Evolutionary conservation across 1,139 yeast genomes (phyloP).

Genomic region (Diutina ranongensis): DNA sequence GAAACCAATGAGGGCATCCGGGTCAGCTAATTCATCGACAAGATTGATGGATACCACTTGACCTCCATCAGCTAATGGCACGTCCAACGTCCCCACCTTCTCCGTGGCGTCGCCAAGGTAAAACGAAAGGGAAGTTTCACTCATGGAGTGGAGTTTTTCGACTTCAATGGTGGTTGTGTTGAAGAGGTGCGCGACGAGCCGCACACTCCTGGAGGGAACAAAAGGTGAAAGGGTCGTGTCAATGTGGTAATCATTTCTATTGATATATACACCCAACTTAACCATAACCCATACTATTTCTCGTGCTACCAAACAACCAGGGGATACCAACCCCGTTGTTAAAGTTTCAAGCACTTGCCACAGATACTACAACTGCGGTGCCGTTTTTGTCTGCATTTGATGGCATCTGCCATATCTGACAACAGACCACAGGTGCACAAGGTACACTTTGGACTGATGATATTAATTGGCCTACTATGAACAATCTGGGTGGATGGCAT

Average conservation of each 20-base stretch:
- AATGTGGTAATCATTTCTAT: too few species aligned
- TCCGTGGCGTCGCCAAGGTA: constrained; percentile 24
- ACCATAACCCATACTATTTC: too few species aligned
- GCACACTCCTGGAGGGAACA: too few species aligned
- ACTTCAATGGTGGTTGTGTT: too few species aligned
- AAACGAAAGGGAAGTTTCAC: constrained; percentile 16
- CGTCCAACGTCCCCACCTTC: constrained; percentile 35
- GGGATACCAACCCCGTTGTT: too few species aligned
- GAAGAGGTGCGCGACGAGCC: too few species aligned
- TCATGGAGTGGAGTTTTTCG: not conserved
- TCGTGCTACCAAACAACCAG: too few species aligned
- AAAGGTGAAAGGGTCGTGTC: too few species aligned
- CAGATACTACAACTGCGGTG: not conserved
- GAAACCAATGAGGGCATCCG: constrained; percentile 67
- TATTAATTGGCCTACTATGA: not conserved
- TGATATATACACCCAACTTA: too few species aligned
- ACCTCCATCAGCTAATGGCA: constrained; percentile 51
- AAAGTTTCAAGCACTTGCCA: not conserved
- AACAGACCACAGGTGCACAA: not conserved
- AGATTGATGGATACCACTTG: constrained; percentile 50
- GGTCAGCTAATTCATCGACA: constrained; percentile 68
- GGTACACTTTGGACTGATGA: not conserved
- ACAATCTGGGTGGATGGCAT: not conserved
- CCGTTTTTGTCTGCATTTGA: not conserved
- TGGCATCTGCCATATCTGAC: not conserved